These are phyloP conservation scores for Clitopilus hobsonii DNA, from an alignment of 768 basidiomycete genomes.

Conservation along the genomic window DNA sequence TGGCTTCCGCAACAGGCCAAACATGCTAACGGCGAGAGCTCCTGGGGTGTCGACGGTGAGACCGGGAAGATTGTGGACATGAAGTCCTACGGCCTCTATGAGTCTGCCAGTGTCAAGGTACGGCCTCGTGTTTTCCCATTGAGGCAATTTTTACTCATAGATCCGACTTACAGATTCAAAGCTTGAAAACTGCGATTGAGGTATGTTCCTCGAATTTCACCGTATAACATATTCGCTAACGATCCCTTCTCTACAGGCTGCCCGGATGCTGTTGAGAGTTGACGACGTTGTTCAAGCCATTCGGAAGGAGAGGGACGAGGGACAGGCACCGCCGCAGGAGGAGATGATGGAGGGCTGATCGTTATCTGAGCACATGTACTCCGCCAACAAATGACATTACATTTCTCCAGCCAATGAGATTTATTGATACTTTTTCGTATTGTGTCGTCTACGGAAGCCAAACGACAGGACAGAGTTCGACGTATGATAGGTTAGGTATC, in stretches of 20 bases:
- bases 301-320: constrained; percentile 65
- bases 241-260: constrained; percentile 44
- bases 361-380: neutral
- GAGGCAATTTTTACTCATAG: neutral
- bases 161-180: constrained; percentile 68
- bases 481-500: neutral
- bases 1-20: constrained; percentile 61
- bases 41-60: constrained; percentile 95
- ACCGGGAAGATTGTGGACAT: constrained; percentile 95
- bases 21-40: constrained; percentile 85
- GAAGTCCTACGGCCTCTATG: constrained; percentile 90
- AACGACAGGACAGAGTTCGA: neutral
- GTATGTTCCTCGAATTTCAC: constrained; percentile 27
- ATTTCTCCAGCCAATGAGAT: neutral
- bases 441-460: neutral
- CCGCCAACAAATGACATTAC: neutral
- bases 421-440: neutral
- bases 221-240: neutral
- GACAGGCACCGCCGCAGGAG: constrained; percentile 44
- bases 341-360: constrained; percentile 37
- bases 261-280: constrained; percentile 86
- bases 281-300: constrained; percentile 94
- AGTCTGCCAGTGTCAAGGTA: constrained; percentile 94
- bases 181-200: constrained; percentile 95
- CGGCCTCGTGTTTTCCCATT: constrained; percentile 3